Base-by-base conservation (phyloP, 352 stramenopile genomes). In the Phytophthora aleatoria region DNA sequence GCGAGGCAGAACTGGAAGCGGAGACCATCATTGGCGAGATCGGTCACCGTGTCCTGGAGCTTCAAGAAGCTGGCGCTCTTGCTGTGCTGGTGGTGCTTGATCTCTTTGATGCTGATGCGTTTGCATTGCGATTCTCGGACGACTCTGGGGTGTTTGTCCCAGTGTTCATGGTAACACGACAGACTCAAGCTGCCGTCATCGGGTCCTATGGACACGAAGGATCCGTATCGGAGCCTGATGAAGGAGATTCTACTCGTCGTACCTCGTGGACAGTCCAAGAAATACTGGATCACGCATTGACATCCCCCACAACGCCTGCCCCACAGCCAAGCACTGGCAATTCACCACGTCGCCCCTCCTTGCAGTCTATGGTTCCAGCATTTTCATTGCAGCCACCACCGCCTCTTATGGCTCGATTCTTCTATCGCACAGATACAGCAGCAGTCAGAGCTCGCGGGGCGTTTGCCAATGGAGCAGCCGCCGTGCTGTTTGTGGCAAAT, bases 101-200 rank as follows among this genome's bases (percentile, higher is more conserved):
- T 45, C 50, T 92, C 3, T 73, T 85, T n/a, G 71, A 81, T 26
- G 73, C 76, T 1, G 77, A 85, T 13, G 61, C 84, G 15, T 92
- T 92, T 15, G 69, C 78, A 31, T 62, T 92, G 28, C 55, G 80
- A 9, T 74, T 91, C 16, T 38, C 59, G 1, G 41, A 71, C 1
- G 82, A 88, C 30, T 73, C 79, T 0, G 84, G 84, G 0, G 67
- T 92, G 6, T 92, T 89, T 58, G 77, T 92, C 36, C 84, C 84
- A 1, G 80, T 92, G n/a, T 57, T 92, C 24, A 90, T 90, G 80
- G 36, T 75, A 45, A 75, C 74, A 3, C 54, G 55, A 13, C 55
- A 72, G 38, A 54, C 61, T 30, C 27, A 71, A 42, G 61, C 61
- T 42, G 7, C 38, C 20, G 50, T 74, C 10, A 26, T 74, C 36